Conservation (phyloP, 306 rosid species). For the Prunus kanzakura region DNA sequence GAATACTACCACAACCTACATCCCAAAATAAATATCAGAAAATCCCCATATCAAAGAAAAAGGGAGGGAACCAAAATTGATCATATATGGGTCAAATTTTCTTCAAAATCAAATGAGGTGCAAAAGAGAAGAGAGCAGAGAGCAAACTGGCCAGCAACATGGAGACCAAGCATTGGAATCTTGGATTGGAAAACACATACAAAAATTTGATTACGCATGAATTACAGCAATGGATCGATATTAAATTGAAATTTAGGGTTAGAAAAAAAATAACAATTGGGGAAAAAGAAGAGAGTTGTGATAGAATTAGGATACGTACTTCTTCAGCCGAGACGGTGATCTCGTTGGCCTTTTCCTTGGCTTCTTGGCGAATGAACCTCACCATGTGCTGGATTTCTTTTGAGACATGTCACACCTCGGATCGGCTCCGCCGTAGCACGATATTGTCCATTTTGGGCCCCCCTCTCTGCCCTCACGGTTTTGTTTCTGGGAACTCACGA, state of each 20-base stretch:
- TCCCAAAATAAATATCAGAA: constrained; percentile 1
- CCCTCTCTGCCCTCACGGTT: too few species aligned
- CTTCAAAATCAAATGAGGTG: not conserved
- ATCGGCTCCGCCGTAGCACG: too few species aligned
- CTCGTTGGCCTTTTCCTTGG: constrained; percentile 95
- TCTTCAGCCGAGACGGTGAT: constrained; percentile 91
- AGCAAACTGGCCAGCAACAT: constrained; percentile 87
- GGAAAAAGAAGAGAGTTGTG: not conserved
- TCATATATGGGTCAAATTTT: not conserved
- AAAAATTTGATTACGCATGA: not conserved
- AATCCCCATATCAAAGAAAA: not conserved
- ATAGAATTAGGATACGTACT: constrained; percentile 15
- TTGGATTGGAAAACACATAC: constrained; percentile 49
- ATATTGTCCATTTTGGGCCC: too few species aligned
- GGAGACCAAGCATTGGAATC: constrained; percentile 69
- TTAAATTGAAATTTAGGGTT: not conserved
- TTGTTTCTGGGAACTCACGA: too few species aligned
- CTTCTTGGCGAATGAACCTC: constrained; percentile 88
- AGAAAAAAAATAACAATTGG: not conserved
- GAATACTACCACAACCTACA: constrained; percentile 85
- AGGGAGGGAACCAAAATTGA: not conserved
- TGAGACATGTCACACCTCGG: constrained; percentile 24
- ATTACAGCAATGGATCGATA: not conserved
- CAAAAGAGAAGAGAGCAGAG: too few species aligned
- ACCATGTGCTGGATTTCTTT: constrained; percentile 99